Evolutionary conservation across 1,284 basidiomycete species (phyloP), one percentile per base, ranked within the genome.

Genomic region (Phellopilus nigrolimitatus): DNA sequence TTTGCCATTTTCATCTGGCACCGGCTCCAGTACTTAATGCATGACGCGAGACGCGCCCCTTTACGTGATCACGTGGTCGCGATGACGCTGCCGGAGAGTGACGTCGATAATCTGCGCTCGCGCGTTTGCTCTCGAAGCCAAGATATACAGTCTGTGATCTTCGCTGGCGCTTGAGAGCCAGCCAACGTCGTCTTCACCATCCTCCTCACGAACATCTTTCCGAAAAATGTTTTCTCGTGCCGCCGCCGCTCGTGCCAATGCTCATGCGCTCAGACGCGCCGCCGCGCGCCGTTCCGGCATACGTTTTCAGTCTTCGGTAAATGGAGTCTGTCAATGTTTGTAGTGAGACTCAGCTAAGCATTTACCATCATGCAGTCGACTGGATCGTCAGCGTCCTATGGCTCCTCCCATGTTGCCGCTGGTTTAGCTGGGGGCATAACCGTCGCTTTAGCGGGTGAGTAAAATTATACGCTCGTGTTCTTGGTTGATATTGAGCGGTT

Each of bases 351-450:
- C 22, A 3, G 12, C 22, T 40, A 15, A 40, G 10, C 12, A 19
- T 15, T 19, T 28, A 15, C n/a, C n/a, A n/a, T n/a, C 31, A 12
- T 27, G n/a, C 24, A 45, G 27, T 38, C 43, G 6, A 34, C 49
- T 13, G 31, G 25, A 4, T 19, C 50, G 15, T 30, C 42, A 10
- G 33, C 28, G 13, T 17, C 19, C 3, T 46, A 15, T 40, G 22
- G 30, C 15, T 24, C 50, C 1, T 57, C 62, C 2, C 60, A 64
- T 39, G 12, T 68, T 24, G 62, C 59, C 2, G 63, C 69, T 0
- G 71, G 68, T 22, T 45, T 69, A 1, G 64, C 65, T 7, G 71
- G 71, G 7, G 71, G 70, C 12, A 61, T 56, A 2, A 57, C 62
- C 34, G 69, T 70, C 7, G 58, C 63, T n/a, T 50, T 65, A 49